phyloP scores from a whole-genome alignment of 192 early-diverging fungal genomes.

The Podochytrium sp. region DNA sequence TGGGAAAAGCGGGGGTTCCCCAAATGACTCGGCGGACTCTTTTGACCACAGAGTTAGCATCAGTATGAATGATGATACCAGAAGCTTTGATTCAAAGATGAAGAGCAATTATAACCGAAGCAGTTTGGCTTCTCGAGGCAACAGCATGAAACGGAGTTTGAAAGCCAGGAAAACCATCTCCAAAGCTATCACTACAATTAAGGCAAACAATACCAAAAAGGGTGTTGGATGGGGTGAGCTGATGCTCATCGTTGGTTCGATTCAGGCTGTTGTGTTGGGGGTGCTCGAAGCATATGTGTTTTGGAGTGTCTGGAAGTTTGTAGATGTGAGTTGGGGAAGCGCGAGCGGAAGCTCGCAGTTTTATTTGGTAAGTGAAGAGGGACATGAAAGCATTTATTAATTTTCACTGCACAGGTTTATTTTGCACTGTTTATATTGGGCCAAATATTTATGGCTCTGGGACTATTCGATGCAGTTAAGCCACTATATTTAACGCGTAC shows the following conservation, averaged over 20 bases:
- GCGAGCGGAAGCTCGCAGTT: slow-evolving; percentile 14
- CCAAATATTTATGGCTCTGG: slow-evolving; percentile 19
- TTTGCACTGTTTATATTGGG: slow-evolving; percentile 4
- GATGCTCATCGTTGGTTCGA: slow-evolving; percentile 2
- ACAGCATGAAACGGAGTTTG: not conserved
- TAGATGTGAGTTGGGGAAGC: slow-evolving; percentile 11
- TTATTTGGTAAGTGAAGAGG: slow-evolving; percentile 9
- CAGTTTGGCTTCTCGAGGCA: no score
- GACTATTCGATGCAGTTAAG: slow-evolving; percentile 13
- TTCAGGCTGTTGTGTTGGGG: slow-evolving; percentile 9
- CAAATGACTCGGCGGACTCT: not conserved
- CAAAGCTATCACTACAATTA: slow-evolving; percentile 17
- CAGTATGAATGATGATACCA: not conserved
- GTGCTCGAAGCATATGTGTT: slow-evolving; percentile 10
- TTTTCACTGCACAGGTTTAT: not conserved
- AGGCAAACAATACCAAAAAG: slow-evolving; percentile 26
- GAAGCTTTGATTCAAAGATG: not conserved
- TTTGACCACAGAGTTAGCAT: not conserved
- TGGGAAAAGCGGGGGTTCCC: not conserved
- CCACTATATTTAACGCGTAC: not conserved
- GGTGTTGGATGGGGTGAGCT: slow-evolving; percentile 30
- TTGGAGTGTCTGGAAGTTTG: slow-evolving; percentile 31
- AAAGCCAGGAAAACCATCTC: not conserved
- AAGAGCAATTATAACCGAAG: not conserved
- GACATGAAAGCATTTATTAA: not conserved